Conservation (phyloP, 352 stramenopile genomes). For the Phytophthora pseudosyringae region DNA sequence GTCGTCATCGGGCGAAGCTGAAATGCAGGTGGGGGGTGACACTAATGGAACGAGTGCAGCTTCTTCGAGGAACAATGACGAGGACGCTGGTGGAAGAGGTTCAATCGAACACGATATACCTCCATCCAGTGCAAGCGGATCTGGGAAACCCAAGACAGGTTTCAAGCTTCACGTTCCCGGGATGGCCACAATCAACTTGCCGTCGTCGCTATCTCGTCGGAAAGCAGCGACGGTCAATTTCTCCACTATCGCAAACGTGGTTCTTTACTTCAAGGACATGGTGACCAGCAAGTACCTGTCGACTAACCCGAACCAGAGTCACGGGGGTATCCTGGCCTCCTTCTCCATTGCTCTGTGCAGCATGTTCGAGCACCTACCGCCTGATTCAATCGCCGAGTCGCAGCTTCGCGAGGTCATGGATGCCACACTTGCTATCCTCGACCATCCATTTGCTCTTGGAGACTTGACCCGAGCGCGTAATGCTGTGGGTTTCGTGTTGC, state of each 20-base stretch:
- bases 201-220: slow-evolving; percentile 53
- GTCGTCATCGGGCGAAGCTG: slow-evolving; percentile 48
- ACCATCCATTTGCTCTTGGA: slow-evolving; percentile 72
- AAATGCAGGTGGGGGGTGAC: slow-evolving; percentile 41
- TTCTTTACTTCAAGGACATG: slow-evolving; percentile 84
- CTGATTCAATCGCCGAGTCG: slow-evolving; percentile 62
- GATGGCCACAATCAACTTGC: slow-evolving; percentile 49
- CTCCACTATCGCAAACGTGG: slow-evolving; percentile 73
- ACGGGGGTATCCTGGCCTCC: slow-evolving; percentile 74
- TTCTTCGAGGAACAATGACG: slow-evolving; percentile 30
- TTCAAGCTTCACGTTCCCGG: slow-evolving; percentile 82
- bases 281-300: slow-evolving; percentile 69
- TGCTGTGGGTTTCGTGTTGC: slow-evolving; percentile 76
- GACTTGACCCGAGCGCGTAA: slow-evolving; percentile 85
- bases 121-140: slow-evolving; percentile 23
- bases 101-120: slow-evolving; percentile 35
- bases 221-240: slow-evolving; percentile 72
- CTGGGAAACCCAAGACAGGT: slow-evolving; percentile 60
- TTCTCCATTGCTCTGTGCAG: slow-evolving; percentile 77
- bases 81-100: slow-evolving; percentile 39
- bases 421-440: slow-evolving; percentile 67
- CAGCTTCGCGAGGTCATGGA: slow-evolving; percentile 78
- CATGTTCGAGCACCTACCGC: slow-evolving; percentile 78
- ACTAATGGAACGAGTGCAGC: slow-evolving; percentile 13
- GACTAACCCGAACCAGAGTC: slow-evolving; percentile 50